These are phyloP conservation scores for Termitomyces sp. DNA, from an alignment of 768 basidiomycete species.

Conservation along the genomic window DNA sequence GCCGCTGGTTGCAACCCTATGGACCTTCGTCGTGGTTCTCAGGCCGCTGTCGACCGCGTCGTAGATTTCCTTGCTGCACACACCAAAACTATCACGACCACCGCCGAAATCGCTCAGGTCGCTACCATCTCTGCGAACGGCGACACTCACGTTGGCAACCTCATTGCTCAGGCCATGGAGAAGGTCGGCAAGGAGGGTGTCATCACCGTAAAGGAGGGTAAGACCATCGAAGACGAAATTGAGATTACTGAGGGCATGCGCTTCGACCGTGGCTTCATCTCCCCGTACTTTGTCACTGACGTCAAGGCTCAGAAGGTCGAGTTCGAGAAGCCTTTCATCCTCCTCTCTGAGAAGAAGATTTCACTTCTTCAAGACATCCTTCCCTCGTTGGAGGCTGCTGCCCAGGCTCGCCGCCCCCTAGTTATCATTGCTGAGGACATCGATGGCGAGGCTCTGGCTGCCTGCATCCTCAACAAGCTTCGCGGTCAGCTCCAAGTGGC, in stretches of 20 bases:
- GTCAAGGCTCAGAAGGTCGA: conserved; percentile 95
- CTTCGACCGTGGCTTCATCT: conserved; percentile 98
- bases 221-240: conserved; percentile 97
- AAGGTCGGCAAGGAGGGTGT: conserved; percentile 99
- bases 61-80: conserved; percentile 86
- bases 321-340: conserved; percentile 93
- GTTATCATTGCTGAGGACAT: conserved; percentile 98
- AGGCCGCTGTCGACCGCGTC: conserved; percentile 94
- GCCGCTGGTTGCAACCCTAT: conserved; percentile 99
- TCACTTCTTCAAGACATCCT: conserved; percentile 92
- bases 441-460: conserved; percentile 96
- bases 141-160: conserved; percentile 85
- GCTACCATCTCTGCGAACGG: conserved; percentile 89
- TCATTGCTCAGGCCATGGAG: conserved; percentile 99
- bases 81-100: conserved; percentile 93
- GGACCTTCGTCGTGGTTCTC: conserved; percentile 98
- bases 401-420: conserved; percentile 80
- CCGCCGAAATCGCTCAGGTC: conserved; percentile 96
- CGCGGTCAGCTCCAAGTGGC: conserved; percentile 93
- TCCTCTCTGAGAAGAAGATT: conserved; percentile 98
- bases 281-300: conserved; percentile 97
- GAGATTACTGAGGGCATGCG: conserved; percentile 99
- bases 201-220: conserved; percentile 99
- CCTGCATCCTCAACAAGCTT: conserved; percentile 98
- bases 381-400: conserved; percentile 81